These are phyloP conservation scores for Eucalyptus pauciflora DNA, from an alignment of 345 rosid genomes.

Conservation along the genomic window DNA sequence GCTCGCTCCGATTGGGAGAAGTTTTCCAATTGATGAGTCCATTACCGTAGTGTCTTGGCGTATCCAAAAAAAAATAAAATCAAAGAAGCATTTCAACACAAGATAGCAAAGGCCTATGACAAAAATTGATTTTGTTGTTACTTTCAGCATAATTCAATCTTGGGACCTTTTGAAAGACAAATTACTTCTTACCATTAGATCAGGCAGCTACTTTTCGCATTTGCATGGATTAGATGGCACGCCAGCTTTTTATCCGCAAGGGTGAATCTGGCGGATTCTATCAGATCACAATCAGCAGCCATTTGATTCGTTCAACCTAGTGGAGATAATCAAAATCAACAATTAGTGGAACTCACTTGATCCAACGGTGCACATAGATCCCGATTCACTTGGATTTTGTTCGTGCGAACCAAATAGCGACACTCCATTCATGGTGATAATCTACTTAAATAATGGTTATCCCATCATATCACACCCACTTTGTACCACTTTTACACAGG, in stretches of 20 bases:
- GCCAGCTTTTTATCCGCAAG: not conserved
- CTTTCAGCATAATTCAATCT: not conserved
- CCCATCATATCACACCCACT: not conserved
- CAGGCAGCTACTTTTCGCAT: not conserved
- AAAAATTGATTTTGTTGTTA: not conserved
- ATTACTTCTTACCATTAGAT: not conserved
- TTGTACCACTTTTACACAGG: not conserved
- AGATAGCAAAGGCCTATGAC: not conserved
- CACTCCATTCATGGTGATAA: not conserved
- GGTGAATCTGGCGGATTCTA: not conserved
- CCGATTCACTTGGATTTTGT: not conserved
- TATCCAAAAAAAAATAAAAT: not conserved
- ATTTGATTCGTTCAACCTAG: not conserved
- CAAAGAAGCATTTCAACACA: not conserved
- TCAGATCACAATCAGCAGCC: not conserved
- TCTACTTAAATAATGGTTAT: not conserved
- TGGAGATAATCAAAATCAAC: not conserved
- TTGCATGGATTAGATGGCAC: not conserved
- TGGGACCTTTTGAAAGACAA: not conserved
- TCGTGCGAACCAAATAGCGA: not conserved
- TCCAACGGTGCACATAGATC: not conserved
- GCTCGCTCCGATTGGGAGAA: not conserved
- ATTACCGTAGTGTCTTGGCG: not conserved
- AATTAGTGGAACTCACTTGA: not conserved
- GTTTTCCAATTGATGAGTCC: not conserved